phyloP scores from a whole-genome alignment of 78 protist species.

The Ministeria vibrans region DNA sequence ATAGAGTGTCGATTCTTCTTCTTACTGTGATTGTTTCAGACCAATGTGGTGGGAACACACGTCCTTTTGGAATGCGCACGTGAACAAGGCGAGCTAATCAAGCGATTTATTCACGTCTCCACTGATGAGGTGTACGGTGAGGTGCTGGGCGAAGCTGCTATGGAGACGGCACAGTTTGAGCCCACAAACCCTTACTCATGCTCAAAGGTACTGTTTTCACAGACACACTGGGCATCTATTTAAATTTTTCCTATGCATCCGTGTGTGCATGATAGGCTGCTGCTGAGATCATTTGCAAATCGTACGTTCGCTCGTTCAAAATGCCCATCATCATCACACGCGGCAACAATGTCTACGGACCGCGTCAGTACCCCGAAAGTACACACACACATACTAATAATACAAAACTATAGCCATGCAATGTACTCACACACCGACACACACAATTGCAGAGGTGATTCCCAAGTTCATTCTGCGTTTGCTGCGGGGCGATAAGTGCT shows the following conservation, averaged over 20 bases:
- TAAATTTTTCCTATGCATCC: no score
- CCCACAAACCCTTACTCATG: conserved; percentile 95
- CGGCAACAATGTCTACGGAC: conserved; percentile 92
- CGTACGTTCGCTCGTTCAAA: conserved; percentile 53
- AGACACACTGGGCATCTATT: no score
- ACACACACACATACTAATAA: no score
- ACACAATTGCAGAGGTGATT: conserved; percentile 48
- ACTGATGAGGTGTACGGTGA: conserved; percentile 97
- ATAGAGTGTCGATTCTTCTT: no score
- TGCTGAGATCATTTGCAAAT: conserved; percentile 70
- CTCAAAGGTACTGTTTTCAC: no score
- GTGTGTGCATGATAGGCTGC: no score
- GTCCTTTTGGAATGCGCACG: conserved; percentile 69
- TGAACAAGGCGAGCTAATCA: conserved; percentile 17
- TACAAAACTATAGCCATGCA: no score
- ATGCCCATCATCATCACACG: conserved; percentile 87
- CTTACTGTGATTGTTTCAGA: neutral
- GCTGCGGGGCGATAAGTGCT: conserved; percentile 28
- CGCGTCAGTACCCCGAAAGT: conserved; percentile 89
- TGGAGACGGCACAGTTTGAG: conserved; percentile 24
- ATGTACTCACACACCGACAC: no score
- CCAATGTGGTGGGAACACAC: conserved; percentile 90
- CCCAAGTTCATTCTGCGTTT: conserved; percentile 78
- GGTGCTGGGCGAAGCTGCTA: no score
- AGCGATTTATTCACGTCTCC: conserved; percentile 85